These are phyloP conservation scores for Ehretia macrophylla DNA, from an alignment of 257 asterid species.

Conservation along the genomic window DNA sequence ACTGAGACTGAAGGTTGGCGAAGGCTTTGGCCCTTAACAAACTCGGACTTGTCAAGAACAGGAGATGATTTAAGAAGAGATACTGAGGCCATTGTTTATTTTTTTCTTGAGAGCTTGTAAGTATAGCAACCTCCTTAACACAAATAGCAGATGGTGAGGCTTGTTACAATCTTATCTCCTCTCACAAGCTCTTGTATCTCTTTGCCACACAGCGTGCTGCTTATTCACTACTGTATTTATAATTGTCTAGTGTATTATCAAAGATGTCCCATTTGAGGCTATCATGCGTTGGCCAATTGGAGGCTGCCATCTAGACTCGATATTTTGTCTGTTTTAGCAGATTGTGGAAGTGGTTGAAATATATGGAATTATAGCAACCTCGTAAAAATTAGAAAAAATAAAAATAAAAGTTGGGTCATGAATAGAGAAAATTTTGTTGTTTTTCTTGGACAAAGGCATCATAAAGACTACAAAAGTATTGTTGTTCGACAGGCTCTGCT, in stretches of 20 bases:
- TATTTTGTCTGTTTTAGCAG: constrained; percentile 36
- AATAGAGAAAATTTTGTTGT: background rate
- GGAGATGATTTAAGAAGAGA: constrained; percentile 80
- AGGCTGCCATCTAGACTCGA: constrained; percentile 31
- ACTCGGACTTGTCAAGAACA: constrained; percentile 73
- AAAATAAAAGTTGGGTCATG: background rate
- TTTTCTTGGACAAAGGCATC: constrained; percentile 11
- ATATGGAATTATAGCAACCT: constrained; percentile 32
- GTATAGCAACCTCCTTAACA: background rate
- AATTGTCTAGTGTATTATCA: constrained; percentile 19
- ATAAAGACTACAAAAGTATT: background rate
- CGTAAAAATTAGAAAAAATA: background rate
- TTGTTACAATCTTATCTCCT: constrained; percentile 44
- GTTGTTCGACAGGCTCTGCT: background rate
- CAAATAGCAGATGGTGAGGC: constrained; percentile 7
- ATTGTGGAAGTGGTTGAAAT: constrained; percentile 31
- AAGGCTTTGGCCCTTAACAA: constrained; percentile 60
- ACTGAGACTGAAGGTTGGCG: constrained; percentile 57
- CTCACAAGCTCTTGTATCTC: constrained; percentile 20
- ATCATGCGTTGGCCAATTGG: constrained; percentile 47
- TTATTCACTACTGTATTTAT: constrained; percentile 28
- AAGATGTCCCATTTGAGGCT: constrained; percentile 73
- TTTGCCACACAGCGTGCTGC: constrained; percentile 36
- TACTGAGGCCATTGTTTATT: constrained; percentile 66
- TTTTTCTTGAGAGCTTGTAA: background rate